These are phyloP conservation scores for Xylaria sp. DNA, from an alignment of 2,329 filamentous ascomycete species.

Conservation along the genomic window DNA sequence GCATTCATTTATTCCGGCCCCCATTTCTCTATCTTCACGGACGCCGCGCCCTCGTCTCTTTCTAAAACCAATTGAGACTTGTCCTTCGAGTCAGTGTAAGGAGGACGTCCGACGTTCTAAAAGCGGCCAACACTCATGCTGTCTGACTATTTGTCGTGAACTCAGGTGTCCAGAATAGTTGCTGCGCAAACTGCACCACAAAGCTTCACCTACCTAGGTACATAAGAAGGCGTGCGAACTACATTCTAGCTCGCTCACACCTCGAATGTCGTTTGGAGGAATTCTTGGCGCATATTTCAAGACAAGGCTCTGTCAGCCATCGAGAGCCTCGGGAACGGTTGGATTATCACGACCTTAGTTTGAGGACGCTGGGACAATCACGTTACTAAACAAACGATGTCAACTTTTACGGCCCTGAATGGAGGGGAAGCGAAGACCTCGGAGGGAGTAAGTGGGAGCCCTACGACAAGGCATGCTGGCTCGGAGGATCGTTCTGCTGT, in stretches of 20 bases:
- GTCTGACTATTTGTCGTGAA: conserved; percentile 1
- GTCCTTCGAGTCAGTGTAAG: conserved; percentile 1
- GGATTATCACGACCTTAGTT: conserved; percentile 38
- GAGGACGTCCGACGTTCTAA: neutral
- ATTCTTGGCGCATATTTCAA: neutral
- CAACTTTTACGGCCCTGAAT: conserved; percentile 44
- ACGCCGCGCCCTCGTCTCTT: conserved; percentile 22
- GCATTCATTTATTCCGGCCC: conserved; percentile 18
- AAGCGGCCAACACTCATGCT: conserved; percentile 2
- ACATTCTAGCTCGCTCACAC: neutral
- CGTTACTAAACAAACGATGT: conserved; percentile 41
- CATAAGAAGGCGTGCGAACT: neutral
- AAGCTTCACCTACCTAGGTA: neutral
- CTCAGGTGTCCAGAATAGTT: neutral
- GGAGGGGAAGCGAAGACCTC: conserved; percentile 39
- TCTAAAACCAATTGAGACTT: neutral
- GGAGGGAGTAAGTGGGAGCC: conserved; percentile 35
- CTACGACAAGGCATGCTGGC: conserved; percentile 33
- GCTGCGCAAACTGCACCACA: conserved; percentile 15
- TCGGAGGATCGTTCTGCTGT: conserved; percentile 38
- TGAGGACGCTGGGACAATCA: conserved; percentile 36
- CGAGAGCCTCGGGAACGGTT: neutral
- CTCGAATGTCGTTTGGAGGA: conserved; percentile 15
- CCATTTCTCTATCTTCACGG: conserved; percentile 29
- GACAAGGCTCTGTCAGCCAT: neutral